phyloP scores from a whole-genome alignment of 345 rosid species.

The Sonneratia alba region DNA sequence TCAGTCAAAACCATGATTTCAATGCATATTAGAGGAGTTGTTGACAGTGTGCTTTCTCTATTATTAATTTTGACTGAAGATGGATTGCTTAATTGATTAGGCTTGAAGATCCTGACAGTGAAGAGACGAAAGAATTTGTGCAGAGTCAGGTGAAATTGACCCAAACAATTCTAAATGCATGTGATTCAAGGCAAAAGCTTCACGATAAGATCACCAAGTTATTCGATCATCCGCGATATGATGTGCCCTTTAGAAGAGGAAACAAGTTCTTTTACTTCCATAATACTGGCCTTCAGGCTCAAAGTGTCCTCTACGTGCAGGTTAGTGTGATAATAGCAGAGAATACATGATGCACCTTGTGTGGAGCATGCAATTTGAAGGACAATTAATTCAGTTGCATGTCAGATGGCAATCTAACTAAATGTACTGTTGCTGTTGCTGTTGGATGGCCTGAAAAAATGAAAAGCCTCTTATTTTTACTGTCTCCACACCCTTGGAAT shows the following conservation, averaged over 20 bases:
- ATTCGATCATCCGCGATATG: conserved; percentile 78
- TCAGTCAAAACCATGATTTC: not conserved
- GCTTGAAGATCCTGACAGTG: conserved; percentile 88
- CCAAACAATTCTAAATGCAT: conserved; percentile 45
- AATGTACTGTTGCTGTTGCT: not conserved
- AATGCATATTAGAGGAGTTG: not conserved
- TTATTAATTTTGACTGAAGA: not conserved
- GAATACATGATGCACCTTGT: not conserved
- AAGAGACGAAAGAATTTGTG: conserved; percentile 68
- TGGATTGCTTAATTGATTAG: conserved; percentile 22
- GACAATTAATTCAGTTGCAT: not conserved
- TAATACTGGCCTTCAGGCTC: conserved; percentile 85
- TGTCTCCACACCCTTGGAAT: not conserved
- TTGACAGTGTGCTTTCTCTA: not conserved
- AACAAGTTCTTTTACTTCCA: conserved; percentile 70
- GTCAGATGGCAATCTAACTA: not conserved
- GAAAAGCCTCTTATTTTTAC: not conserved
- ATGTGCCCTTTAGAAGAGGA: conserved; percentile 55
- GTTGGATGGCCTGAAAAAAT: not conserved
- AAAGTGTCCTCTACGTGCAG: conserved; percentile 69
- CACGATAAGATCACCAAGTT: conserved; percentile 48
- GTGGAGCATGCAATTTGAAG: not conserved
- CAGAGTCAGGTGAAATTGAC: conserved; percentile 58
- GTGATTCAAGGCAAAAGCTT: conserved; percentile 53
- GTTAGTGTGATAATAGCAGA: conserved; percentile 12